A percentile compares a stretch with the other conserved stretches of the same genome.
These are phyloP conservation scores for Sordariomycetes sp. DNA, from an alignment of 2,329 filamentous ascomycete species.

Conservation along the genomic window DNA sequence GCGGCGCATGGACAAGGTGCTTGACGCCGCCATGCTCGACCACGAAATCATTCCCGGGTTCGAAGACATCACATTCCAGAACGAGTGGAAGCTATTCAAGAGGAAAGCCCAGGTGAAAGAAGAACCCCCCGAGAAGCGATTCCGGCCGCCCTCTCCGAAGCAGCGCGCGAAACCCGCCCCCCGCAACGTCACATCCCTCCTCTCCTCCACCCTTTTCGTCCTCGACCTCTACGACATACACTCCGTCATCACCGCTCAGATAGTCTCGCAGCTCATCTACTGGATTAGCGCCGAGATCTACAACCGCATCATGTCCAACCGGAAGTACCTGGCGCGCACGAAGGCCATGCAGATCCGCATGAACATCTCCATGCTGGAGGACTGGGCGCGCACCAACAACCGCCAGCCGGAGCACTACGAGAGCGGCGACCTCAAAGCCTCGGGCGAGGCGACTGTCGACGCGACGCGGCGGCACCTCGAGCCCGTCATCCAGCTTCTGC, in stretches of 20 bases:
- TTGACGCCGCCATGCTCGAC: conserved; percentile 89
- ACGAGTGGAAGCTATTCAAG: conserved; percentile 97
- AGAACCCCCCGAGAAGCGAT: conserved; percentile 82
- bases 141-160: conserved; percentile 86
- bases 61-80: conserved; percentile 92
- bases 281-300: conserved; percentile 96
- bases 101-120: conserved; percentile 82
- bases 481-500: conserved; percentile 84
- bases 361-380: conserved; percentile 91
- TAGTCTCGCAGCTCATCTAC: conserved; percentile 85
- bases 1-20: conserved; percentile 86
- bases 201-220: conserved; percentile 94
- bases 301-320: conserved; percentile 94
- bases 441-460: conserved; percentile 80
- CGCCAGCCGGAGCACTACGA: conserved; percentile 93
- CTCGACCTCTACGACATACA: conserved; percentile 98
- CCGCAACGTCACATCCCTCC: conserved; percentile 86
- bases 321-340: conserved; percentile 86
- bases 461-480: conserved; percentile 74
- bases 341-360: conserved; percentile 99
- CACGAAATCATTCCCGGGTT: conserved; percentile 97
- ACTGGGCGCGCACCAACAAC: conserved; percentile 92
- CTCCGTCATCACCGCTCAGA: conserved; percentile 88
- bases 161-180: conserved; percentile 85
- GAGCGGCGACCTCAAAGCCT: conserved; percentile 74